phyloP scores from a whole-genome alignment of 148 eudicot genomes.

The Camellia japonica region DNA sequence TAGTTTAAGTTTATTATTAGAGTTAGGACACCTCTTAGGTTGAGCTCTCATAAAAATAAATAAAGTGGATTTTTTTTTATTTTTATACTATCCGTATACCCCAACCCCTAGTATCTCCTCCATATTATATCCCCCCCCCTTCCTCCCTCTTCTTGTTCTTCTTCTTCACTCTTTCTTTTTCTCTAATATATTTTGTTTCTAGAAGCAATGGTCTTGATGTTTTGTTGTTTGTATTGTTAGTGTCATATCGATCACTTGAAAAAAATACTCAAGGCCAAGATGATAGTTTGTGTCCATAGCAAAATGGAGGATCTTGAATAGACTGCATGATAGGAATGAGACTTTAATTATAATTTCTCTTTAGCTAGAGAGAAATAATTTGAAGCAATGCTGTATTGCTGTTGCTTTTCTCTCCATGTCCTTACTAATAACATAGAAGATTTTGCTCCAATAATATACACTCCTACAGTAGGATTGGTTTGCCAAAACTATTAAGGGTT shows the following conservation, averaged over 20 bases:
- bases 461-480: constrained; percentile 98
- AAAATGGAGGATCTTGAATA: constrained; percentile 94
- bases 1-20: background rate
- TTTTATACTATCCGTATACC: background rate
- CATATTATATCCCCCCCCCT: background rate
- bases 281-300: constrained; percentile 61
- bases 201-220: background rate
- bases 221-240: constrained; percentile 36
- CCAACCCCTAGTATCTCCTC: background rate
- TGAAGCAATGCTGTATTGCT: constrained; percentile 19
- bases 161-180: background rate
- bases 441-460: constrained; percentile 93
- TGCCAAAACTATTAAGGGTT: constrained; percentile 98
- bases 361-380: constrained; percentile 8
- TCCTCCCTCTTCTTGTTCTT: background rate
- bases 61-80: constrained; percentile 1
- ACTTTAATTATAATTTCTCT: constrained; percentile 21
- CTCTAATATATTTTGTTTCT: constrained; percentile 4
- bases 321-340: constrained; percentile 96
- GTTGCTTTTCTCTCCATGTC: constrained; percentile 50
- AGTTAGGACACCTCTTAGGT: background rate
- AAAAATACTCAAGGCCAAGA: constrained; percentile 79
- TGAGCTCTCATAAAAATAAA: background rate
- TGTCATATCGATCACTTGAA: constrained; percentile 77
- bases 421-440: constrained; percentile 74